Evolutionary conservation across 169 alveolate species (phyloP).

Genomic region (Amoebophrya sp.): DNA sequence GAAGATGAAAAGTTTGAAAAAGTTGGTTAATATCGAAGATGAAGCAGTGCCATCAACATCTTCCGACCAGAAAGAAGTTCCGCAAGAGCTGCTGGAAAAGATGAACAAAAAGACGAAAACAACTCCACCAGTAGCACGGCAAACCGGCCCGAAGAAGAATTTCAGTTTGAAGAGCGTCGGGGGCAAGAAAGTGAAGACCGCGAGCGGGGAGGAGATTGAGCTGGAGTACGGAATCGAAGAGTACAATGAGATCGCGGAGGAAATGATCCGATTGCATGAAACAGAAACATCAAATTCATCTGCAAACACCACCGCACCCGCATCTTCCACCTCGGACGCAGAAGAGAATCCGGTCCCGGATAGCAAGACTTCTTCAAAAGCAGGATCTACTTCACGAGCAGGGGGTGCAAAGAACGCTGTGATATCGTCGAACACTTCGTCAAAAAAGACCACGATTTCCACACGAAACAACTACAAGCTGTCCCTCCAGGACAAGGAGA

Average conservation of each 20-base stretch:
- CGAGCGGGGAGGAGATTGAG: neutral
- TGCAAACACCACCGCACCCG: neutral
- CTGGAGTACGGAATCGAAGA: neutral
- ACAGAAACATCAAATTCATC: neutral
- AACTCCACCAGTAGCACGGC: neutral
- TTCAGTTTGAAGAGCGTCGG: neutral
- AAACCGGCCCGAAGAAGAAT: neutral
- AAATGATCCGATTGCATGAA: neutral
- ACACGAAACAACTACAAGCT: neutral
- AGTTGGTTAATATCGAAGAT: no score
- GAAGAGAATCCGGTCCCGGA: neutral
- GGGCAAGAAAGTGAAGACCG: neutral
- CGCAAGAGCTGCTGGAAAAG: neutral
- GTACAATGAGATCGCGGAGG: neutral
- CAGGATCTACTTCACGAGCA: neutral
- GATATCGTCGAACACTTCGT: neutral
- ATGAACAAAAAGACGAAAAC: neutral
- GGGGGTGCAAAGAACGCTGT: neutral
- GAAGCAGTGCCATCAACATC: no score
- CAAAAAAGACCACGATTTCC: neutral
- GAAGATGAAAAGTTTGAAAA: neutral
- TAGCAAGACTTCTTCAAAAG: neutral
- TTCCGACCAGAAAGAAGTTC: no score
- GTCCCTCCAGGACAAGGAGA: neutral
- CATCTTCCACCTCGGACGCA: neutral